Evolutionary conservation across 129 eudicot species (phyloP), one percentile per base, ranked within the genome.

Genomic region (Kitagawia praeruptora): DNA sequence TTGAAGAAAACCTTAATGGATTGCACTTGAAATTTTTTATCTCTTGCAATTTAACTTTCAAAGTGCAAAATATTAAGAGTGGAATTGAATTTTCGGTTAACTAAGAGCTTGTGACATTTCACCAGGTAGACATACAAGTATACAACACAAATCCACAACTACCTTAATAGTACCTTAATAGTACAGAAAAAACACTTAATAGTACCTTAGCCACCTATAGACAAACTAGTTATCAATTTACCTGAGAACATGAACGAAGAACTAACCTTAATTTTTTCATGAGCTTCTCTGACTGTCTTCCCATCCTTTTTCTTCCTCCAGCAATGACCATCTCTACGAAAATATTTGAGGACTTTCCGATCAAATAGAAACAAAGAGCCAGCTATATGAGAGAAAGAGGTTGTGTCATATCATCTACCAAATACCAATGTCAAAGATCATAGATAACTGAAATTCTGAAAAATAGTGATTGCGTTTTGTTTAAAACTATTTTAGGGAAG

Each of bases 251-350:
- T n/a, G n/a, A n/a, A n/a, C n/a, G 28, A 56, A n/a, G 48, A 44
- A 61, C 75, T 15, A n/a, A 77, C 93, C 89, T 89, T 89, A 51
- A 87, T 76, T 69, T 78, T 87, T 69, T 89, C 91, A 78, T 89
- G 91, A 78, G 88, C 89, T 78, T 89, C 93, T 53, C 80, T 83
- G 6, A 82, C 75, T 37, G 87, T 83, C 71, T 87, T 85, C 34
- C 91, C 93, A 76, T 87, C 89, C 46, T 84, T 89, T 58, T 85
- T 87, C 87, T 85, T 89, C 73, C 91, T 85, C 93, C 93, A 89
- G 40, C 58, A 64, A 37, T 87, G 87, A 7, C 91, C 91, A 81
- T 89, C 91, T 37, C 80, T 87, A 40, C 91, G 87, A 64, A 89
- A 89, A 64, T 87, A 82, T 38, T 85, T 42, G 15, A 83, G 48